Evolutionary conservation across 441 rosid species (phyloP).

Genomic region (Lepidium campestre): DNA sequence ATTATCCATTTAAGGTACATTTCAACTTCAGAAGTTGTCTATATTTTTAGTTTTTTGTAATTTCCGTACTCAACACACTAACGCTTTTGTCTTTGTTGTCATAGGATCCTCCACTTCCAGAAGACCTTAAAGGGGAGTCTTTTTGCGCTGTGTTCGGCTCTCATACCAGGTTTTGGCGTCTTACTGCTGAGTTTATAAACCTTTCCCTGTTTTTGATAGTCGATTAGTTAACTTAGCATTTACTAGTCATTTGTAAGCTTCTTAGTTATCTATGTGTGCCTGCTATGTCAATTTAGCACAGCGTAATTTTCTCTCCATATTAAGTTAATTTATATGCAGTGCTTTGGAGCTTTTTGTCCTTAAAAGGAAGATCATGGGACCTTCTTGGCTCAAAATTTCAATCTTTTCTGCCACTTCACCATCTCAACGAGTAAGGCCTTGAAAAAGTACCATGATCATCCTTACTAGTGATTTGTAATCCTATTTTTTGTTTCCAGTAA

Average conservation of each 20-base stretch:
- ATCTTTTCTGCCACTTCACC: constrained; percentile 61
- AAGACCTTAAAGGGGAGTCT: constrained; percentile 77
- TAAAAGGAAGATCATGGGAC: constrained; percentile 85
- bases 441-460: not conserved
- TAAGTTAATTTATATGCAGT: constrained; percentile 43
- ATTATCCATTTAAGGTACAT: constrained; percentile 85
- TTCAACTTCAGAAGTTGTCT: no score
- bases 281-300: not conserved
- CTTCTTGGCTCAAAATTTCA: constrained; percentile 86
- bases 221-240: constrained; percentile 7
- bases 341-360: constrained; percentile 94
- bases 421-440: constrained; percentile 65
- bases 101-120: constrained; percentile 89
- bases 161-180: constrained; percentile 63
- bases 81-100: no score
- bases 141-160: constrained; percentile 83
- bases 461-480: not conserved
- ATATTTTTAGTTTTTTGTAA: no score
- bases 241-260: not conserved
- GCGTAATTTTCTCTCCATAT: not conserved
- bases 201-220: constrained; percentile 3
- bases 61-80: no score
- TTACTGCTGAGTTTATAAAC: constrained; percentile 20
- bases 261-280: not conserved
- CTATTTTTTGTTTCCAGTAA: constrained; percentile 9